Conservation (phyloP, 2,329 filamentous ascomycete species). For the Neofusicoccum kwambonambiense region DNA sequence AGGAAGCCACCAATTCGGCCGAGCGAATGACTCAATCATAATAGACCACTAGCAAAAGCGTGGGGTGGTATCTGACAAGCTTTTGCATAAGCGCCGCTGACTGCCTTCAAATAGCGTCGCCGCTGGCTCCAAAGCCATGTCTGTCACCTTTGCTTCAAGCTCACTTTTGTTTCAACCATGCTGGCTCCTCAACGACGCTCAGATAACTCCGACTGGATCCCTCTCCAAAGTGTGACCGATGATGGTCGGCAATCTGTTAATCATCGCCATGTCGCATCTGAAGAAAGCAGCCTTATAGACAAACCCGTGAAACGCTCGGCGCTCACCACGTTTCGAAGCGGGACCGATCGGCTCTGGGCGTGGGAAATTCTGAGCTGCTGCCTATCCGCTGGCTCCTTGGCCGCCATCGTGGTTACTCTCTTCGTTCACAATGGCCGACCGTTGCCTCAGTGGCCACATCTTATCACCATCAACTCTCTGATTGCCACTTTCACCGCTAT, state of each 20-base stretch:
- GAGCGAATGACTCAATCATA: too few relatives aligned
- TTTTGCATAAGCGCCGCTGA: too few relatives aligned
- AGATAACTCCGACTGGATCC: too few relatives aligned
- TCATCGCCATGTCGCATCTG: neutral
- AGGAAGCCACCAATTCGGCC: too few relatives aligned
- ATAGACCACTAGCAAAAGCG: too few relatives aligned
- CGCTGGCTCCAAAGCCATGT: too few relatives aligned
- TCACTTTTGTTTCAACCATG: too few relatives aligned
- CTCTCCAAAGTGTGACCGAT: neutral
- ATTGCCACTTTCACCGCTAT: neutral
- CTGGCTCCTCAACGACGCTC: too few relatives aligned
- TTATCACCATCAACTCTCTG: neutral
- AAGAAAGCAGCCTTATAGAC: neutral
- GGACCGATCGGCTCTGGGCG: neutral
- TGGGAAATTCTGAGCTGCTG: neutral
- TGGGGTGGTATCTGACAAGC: too few relatives aligned
- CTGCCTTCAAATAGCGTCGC: too few relatives aligned
- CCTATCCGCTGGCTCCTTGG: neutral
- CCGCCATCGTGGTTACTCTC: neutral
- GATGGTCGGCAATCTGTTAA: neutral
- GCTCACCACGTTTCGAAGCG: neutral
- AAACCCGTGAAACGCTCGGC: neutral
- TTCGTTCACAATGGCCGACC: neutral
- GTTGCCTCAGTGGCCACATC: neutral
- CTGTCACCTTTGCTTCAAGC: too few relatives aligned